Base-by-base conservation (phyloP, 1,284 basidiomycete genomes). In the Tilletia indica region DNA sequence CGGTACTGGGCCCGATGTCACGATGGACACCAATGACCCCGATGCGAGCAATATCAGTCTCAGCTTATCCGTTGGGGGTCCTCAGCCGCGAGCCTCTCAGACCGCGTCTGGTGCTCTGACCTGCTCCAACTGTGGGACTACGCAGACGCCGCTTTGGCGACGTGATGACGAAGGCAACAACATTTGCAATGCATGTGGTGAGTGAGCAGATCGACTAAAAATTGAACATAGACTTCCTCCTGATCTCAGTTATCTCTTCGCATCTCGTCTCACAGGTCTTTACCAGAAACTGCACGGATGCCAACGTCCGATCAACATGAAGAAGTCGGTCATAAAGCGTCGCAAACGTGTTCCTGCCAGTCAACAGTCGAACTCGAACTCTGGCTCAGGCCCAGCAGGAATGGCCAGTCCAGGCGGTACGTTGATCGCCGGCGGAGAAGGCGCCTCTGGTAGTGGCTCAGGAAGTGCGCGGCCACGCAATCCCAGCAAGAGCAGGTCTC, bases 271-370 rank as follows among this genome's bases (percentile, higher is more conserved):
- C 63, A 49, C 84, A 96, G 93, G 94, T 73, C 89, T 99, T 4
- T 99, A 98, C 86, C 95, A 94, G 88, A 99, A 99, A 86, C 89
- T 99, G 12, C 96, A 99, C 87, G 94, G 94, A 71, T 94, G 93
- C 0, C 94, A 97, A 80, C 90, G 96, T 58, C 96, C 96, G 45
- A 96, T 96, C 75, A 93, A 93, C 72, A 95, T 99, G 94, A 97
- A 97, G 86, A 97, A 98, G 88, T 92, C 93, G 2, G 94, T 97
- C 79, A 99, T 99, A 88, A 99, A 99, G 87, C 90, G 96, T 48
- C 89, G 96, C 75, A 98, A 98, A 87, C 91, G 96, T 77, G 93
- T 98, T 39, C 93, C 94, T 67, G 93, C 70, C 34, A 25, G 63
- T 4, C 58, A 48, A 14, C 6, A 8, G 42, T 9, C 9, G 6